Evolutionary conservation across 106 monocot species (phyloP), one percentile per base, ranked within the genome.

Genomic region (Amphibolis antarctica): DNA sequence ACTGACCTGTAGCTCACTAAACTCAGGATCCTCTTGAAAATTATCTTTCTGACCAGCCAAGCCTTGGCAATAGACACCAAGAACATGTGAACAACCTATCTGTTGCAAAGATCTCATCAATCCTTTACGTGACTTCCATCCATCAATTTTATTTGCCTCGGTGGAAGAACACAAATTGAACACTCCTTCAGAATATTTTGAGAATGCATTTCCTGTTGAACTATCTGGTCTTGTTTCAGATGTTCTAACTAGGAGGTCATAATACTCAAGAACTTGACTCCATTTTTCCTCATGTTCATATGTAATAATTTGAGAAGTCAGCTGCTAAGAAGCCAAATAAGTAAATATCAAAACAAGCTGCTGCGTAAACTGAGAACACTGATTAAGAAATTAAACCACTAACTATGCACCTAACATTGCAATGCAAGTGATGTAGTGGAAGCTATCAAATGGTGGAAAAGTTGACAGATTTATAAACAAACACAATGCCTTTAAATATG

Each of bases 281-380:
- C 90, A 98, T 28, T 88, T 88, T 30, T 91, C 98, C 55, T 98
- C 98, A 72, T 98, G 98, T 72, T 91, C 98, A 73, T 65, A 85
- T 65, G 71, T 90, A 50, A 80, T 59, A 10, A 91, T 82, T 72
- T 98, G 90, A 60, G 98, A 91, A 63, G 84, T 65, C 68, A 98
- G 71, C 98, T 98, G 81, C 53, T 65, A 43, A 17, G 47, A 69
- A 63, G 71, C n/a, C 29, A 26, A 53, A 46, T 26, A 24, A 45
- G 19, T 23, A 46, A 42, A 79, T 63, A 46, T 12, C 14, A 10
- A 69, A 44, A 53, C 26, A 51, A 14, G 18, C 29, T 36, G 7
- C 36, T 4, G 7, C 4, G 36, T 7, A 36, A 36, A 36, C 4
- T 7, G 36, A 36, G 36, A 36, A 36, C 36, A n/a, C n/a, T n/a